Conservation (phyloP, 139 green algal species). For the Volvox africanus region DNA sequence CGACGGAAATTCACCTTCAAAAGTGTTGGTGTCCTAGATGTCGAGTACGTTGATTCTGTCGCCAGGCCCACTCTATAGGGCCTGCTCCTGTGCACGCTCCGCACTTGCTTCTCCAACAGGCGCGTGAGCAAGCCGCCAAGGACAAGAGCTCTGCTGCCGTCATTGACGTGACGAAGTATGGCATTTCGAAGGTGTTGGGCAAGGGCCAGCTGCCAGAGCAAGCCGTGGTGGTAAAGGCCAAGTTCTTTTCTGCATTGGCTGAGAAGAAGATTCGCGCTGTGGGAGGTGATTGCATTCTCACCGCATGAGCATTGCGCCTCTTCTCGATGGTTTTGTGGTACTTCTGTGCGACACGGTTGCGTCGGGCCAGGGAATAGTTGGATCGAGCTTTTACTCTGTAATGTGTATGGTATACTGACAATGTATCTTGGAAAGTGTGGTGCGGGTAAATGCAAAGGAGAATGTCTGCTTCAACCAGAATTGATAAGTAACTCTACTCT, state of each 20-base stretch:
- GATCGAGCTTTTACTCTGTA: not conserved
- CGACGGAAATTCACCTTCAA: too few relatives aligned
- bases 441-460: too few relatives aligned
- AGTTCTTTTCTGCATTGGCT: conserved; percentile 97
- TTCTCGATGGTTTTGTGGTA: not conserved
- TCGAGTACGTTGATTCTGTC: too few relatives aligned
- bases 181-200: conserved; percentile 95
- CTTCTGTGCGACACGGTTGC: not conserved
- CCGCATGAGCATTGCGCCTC: conserved; percentile 68
- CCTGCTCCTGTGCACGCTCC: too few relatives aligned
- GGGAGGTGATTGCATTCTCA: conserved; percentile 88
- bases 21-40: too few relatives aligned
- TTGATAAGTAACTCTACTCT: too few relatives aligned
- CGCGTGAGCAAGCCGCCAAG: conserved; percentile 80
- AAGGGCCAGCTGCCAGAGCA: conserved; percentile 96
- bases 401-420: not conserved
- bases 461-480: too few relatives aligned
- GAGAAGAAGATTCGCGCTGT: conserved; percentile 99
- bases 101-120: conserved; percentile 55
- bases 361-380: not conserved
- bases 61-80: too few relatives aligned
- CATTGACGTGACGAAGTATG: conserved; percentile 98
- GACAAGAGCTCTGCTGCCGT: conserved; percentile 85
- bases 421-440: too few relatives aligned
- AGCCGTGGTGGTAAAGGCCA: conserved; percentile 97